Percentiles rank a stretch among this genome's conserved stretches.
These are phyloP conservation scores for Plasmodium relictum DNA, from an alignment of 169 alveolate genomes.

Conservation along the genomic window DNA sequence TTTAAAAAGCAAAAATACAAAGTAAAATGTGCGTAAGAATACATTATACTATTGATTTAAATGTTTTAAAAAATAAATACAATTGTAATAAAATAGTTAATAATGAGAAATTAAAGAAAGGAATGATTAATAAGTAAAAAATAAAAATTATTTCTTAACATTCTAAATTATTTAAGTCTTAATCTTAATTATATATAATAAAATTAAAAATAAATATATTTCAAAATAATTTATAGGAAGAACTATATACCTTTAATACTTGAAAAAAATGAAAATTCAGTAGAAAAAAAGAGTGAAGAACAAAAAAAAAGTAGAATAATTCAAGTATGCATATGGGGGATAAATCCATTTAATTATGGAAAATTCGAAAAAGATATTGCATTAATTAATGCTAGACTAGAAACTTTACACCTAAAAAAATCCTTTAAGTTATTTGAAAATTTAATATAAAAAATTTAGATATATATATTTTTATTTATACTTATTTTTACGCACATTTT, in stretches of 20 bases:
- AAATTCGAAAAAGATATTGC: constrained; percentile 29
- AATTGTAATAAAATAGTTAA: constrained; percentile 34
- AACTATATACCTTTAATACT: constrained; percentile 45
- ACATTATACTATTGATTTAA: constrained; percentile 34
- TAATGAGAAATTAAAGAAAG: constrained; percentile 40
- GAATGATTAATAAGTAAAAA: constrained; percentile 46
- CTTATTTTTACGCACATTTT: not conserved
- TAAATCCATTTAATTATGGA: constrained; percentile 25
- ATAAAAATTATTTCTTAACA: not conserved
- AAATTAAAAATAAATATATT: constrained; percentile 14
- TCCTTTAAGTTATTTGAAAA: constrained; percentile 24
- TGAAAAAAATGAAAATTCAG: constrained; percentile 24
- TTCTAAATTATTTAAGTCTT: not conserved
- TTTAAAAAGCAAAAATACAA: not conserved
- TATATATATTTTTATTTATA: not conserved
- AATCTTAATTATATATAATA: not conserved
- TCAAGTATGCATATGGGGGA: constrained; percentile 52
- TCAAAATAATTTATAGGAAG: constrained; percentile 25
- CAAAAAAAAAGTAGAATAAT: constrained; percentile 19
- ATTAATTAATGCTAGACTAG: constrained; percentile 45
- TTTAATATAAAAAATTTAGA: too few species aligned
- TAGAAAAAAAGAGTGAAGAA: not conserved
- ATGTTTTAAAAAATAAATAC: constrained; percentile 28
- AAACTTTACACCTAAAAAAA: constrained; percentile 37
- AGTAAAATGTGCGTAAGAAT: constrained; percentile 55